Base-by-base conservation (phyloP, 805 yeast genomes). In the Brettanomyces sp. region DNA sequence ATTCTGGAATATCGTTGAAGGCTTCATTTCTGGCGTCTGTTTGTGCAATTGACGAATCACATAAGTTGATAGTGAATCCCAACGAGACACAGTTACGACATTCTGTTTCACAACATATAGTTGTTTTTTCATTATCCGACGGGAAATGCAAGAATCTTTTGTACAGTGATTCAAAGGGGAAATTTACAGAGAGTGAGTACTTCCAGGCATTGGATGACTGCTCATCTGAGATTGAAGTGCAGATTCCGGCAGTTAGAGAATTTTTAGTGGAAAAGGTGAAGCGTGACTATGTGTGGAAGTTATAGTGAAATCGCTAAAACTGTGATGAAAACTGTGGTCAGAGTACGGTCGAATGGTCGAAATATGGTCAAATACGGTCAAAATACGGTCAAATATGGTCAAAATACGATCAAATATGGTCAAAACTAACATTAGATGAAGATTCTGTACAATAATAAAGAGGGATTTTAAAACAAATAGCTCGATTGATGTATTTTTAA, bases 151-250 rank as follows among this genome's bases (percentile, higher is more conserved):
- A 70, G 43, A 73, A 82, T 41, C 58, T 91, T 4, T 61, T 90
- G n/a, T 66, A 80, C 45, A 65, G 80, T 46, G 96, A 89, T 51
- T 81, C 91, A 45, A 66, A 72, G 44, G 97, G 97, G 4, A 63
- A 67, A 1, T 88, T 89, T 55, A 66, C 75, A 2, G 77, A 83
- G 53, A 63, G 69, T 1, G 72, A 79, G 49, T 56, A 88, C 22
- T 69, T 77, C 39, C 56, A 61, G 4, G 72, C 75, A 4, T 63
- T 87, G n/a, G 80, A 77, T 24, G 41, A 45, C 7, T 81, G 82
- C 6, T 77, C 76, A 25, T 51, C 57, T 5, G 69, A 71, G 42
- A 72, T 82, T 35, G 70, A 72, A 22, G 48, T 55, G 23, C 54
- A 74, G 9, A 80, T 76, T 55, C 56, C 53, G 34, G 51, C 56